Evolutionary conservation across 106 monocot genomes (phyloP).

Genomic region (Dendrobium chrysotoxum): DNA sequence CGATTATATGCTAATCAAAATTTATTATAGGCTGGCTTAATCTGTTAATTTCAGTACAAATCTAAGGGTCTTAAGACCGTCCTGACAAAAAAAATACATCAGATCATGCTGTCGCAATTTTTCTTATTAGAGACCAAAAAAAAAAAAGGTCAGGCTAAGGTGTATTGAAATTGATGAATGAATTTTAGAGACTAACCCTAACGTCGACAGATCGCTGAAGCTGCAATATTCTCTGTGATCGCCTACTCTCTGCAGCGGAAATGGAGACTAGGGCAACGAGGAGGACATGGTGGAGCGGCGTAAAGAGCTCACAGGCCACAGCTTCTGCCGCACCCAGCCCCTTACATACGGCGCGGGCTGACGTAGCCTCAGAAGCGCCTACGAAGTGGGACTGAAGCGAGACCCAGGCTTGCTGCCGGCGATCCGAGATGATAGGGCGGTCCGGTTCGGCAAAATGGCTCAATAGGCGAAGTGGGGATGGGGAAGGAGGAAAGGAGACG

Average conservation of each 20-base stretch:
- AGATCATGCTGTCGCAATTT: no score
- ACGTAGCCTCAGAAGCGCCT: constrained; percentile 59
- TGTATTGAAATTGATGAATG: not conserved
- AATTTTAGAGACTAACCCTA: constrained; percentile 25
- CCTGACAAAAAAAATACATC: no score
- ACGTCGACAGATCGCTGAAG: constrained; percentile 59
- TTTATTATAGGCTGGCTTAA: no score
- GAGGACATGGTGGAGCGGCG: constrained; percentile 71
- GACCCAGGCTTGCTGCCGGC: constrained; percentile 35
- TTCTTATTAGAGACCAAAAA: no score
- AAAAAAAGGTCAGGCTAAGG: no score
- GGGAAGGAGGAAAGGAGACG: constrained; percentile 35
- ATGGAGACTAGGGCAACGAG: constrained; percentile 63
- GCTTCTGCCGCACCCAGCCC: constrained; percentile 38
- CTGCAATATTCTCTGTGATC: constrained; percentile 27
- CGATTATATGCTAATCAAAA: no score
- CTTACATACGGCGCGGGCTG: constrained; percentile 25
- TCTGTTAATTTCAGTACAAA: no score
- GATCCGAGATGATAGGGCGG: not conserved
- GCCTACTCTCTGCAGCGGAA: constrained; percentile 32
- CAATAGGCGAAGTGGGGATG: not conserved
- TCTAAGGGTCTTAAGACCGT: no score
- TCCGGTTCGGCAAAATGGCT: not conserved
- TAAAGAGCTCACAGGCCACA: constrained; percentile 77
- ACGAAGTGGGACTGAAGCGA: constrained; percentile 62